Conservation (phyloP, 2,329 filamentous ascomycete species). For the Dichotomopilus funicola region DNA sequence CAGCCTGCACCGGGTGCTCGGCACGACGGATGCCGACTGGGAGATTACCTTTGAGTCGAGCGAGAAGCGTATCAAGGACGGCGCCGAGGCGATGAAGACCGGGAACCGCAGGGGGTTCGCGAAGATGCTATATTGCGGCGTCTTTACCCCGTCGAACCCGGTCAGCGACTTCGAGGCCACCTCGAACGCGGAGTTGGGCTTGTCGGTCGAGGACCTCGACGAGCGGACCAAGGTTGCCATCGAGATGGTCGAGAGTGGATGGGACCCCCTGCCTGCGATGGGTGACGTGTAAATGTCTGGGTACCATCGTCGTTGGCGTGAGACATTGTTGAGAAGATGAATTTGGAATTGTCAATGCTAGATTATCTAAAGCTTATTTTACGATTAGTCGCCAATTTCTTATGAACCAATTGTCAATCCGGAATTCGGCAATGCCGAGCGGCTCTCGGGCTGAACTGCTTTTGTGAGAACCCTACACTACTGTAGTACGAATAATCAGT, state of each 20-base stretch:
- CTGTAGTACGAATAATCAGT: no score
- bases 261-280: no score
- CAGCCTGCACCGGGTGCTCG: constrained; percentile 51
- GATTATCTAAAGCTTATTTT: no score
- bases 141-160: constrained; percentile 43
- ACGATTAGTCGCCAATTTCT: no score
- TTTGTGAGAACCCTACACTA: no score
- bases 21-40: constrained; percentile 55
- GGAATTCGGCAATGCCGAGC: no score
- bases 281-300: no score
- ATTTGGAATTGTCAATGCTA: no score
- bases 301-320: no score
- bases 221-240: constrained; percentile 45
- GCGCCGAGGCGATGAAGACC: constrained; percentile 36
- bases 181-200: constrained; percentile 47
- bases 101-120: constrained; percentile 29
- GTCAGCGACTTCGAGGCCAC: constrained; percentile 34
- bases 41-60: constrained; percentile 42
- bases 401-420: no score
- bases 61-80: constrained; percentile 43
- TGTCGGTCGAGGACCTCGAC: constrained; percentile 55
- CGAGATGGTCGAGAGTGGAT: constrained; percentile 29
- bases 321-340: no score
- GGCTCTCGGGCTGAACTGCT: no score
- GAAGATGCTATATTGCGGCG: constrained; percentile 47